Evolutionary conservation across 805 yeast genomes (phyloP), one percentile per base, ranked within the genome.

Genomic region (Candida tibetensis): DNA sequence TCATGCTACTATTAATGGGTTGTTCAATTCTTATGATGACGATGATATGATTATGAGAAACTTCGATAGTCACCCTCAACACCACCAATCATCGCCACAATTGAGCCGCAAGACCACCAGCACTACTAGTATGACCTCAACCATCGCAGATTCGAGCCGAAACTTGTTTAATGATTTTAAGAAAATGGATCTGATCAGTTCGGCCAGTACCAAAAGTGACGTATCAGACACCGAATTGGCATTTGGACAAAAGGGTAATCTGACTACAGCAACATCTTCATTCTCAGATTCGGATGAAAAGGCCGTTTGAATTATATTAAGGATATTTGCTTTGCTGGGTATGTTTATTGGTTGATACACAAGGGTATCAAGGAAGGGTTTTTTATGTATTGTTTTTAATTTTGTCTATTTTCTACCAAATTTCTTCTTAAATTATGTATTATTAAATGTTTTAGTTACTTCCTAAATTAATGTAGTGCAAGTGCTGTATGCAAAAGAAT

Each of bases 31-130:
- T 13, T 69, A 69, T 45, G 74, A 69, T 46, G 74, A 69, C 41
- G 74, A 69, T 40, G 74, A 69, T 39, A 67, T 69, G 72, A 60
- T 69, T 28, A 48, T 66, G 49, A 52, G 72, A 27, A 67, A 64
- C 30, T 62, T 64, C 40, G 72, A 69, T 37, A 52, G 53, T 31
- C 61, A 46, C 27, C 48, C 45, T 2, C 48, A 43, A 13, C 37
- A 37, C 28, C 44, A 44, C 25, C 45, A 41, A 27, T 22, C 9
- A 12, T 41, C 50, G 26, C 50, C 50, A 14, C 27, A 27, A 14
- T 19, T 36, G 27, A 34, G 34, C 9, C 25, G 32, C 15, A 36
- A 36, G 17, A 26, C 36, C 4, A 26, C 25, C 17, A 29, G 34
- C 22, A 36, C 33, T 16, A 9, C 33, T 5, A 35, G 38, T 35